Base-by-base conservation (phyloP, 2,329 filamentous ascomycete genomes). In the Apiospora kogelbergensis region DNA sequence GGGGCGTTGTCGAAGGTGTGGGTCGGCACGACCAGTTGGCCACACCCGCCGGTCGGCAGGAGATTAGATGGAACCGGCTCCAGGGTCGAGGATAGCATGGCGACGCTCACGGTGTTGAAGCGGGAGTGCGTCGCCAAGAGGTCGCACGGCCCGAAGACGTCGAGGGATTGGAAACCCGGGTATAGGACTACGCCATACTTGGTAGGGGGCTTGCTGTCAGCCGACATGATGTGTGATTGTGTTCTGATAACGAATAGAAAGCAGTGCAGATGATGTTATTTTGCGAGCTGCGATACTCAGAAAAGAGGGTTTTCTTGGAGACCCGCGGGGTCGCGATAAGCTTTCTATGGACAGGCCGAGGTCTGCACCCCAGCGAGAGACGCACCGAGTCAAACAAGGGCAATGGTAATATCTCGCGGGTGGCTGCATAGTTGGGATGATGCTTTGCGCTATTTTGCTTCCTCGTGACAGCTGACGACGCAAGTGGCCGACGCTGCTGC, bases 1-100 rank as follows among this genome's bases (percentile, higher is more conserved):
- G 85, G 85, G 1, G 84, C 81, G 5, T 81, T 78, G 57, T 79
- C 81, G 73, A 89, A 89, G 0, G 89, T 91, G 74, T 81, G 79
- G 2, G 83, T 85, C 24, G 84, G 80, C 22, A 77, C 69, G 17
- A 84, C 69, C 26, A 69, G 68, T 20, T 82, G 78, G 70, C 74
- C 76, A 48, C 78, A 79, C 70, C 74, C 76, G 48, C 77, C 78
- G 3, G 70, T 40, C 44, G 68, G 66, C 9, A 72, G 71, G n/a
- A 76, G 72, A 33, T 65, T 72, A 1, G 82, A 81, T 10, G 76
- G 79, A 20, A 85, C 82, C 1, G 83, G 81, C 17, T 82, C 80
- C 15, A 82, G 74, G 17, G 80, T 81, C 9, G 77, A 74, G 37
- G 82, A 78, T 40, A 87, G 78, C 42, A 85, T 71, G 71, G 74